Conservation (phyloP, 2,329 filamentous ascomycete species). For the Helicocarpus griseus region DNA sequence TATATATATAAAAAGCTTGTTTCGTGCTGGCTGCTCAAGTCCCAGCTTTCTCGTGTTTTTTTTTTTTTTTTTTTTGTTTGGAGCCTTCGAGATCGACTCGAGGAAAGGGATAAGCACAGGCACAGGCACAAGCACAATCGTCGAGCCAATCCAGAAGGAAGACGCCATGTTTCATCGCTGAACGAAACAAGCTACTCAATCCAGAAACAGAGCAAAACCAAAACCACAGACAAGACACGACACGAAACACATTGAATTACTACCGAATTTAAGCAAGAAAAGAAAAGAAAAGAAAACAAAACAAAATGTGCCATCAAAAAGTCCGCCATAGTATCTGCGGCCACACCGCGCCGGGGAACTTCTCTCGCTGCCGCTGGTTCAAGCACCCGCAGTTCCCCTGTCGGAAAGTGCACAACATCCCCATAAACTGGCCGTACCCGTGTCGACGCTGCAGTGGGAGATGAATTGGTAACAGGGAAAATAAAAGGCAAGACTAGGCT, state of each 20-base stretch:
- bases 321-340: conserved; percentile 9
- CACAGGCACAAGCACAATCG: too few species aligned
- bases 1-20: too few species aligned
- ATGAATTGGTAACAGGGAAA: not conserved
- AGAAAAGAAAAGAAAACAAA: not conserved
- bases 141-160: too few species aligned
- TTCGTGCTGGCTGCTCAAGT: too few species aligned
- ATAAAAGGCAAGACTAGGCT: not conserved
- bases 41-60: too few species aligned
- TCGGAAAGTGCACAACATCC: conserved; percentile 4
- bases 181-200: too few species aligned
- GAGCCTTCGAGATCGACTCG: too few species aligned
- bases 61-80: too few species aligned
- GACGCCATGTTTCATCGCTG: too few species aligned
- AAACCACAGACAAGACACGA: too few species aligned
- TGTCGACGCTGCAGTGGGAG: conserved; percentile 5
- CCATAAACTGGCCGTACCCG: conserved; percentile 5
- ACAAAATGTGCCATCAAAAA: conserved; percentile 10
- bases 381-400: conserved; percentile 2
- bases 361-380: conserved; percentile 5
- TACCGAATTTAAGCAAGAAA: not conserved
- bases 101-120: too few species aligned
- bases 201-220: too few species aligned
- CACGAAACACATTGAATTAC: not conserved
- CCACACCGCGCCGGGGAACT: conserved; percentile 7